Percentiles rank a stretch among this genome's conserved stretches.
Conservation (phyloP, 306 rosid species). For the Prunus dulcis region DNA sequence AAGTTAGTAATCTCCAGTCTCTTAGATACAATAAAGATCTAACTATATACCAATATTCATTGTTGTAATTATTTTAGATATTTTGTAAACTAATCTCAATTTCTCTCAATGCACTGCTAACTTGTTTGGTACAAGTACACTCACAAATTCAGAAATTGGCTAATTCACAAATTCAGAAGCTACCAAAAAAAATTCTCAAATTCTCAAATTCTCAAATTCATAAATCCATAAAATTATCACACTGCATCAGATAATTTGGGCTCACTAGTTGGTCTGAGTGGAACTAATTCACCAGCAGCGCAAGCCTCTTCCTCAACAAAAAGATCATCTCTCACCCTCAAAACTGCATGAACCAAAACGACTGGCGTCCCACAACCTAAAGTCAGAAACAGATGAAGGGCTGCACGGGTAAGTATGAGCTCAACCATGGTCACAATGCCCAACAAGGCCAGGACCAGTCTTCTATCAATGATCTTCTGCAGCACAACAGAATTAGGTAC, state of each 20-base stretch:
- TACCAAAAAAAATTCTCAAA: too few species aligned
- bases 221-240: constrained; percentile 13
- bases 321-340: constrained; percentile 34
- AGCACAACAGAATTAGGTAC: constrained; percentile 39
- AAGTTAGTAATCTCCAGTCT: too few species aligned
- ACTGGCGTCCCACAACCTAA: constrained; percentile 39
- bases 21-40: too few species aligned
- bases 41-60: too few species aligned
- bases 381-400: constrained; percentile 42
- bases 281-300: constrained; percentile 33
- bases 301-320: constrained; percentile 30
- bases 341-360: constrained; percentile 60
- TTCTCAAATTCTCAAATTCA: too few species aligned
- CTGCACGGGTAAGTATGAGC: constrained; percentile 45
- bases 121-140: too few species aligned
- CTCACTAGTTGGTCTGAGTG: constrained; percentile 17
- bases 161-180: too few species aligned
- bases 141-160: too few species aligned
- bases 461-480: constrained; percentile 38
- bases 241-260: constrained; percentile 19
- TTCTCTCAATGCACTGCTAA: too few species aligned
- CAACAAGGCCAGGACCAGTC: constrained; percentile 37
- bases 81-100: too few species aligned
- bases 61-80: too few species aligned
- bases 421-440: constrained; percentile 40